phyloP scores from a whole-genome alignment of 768 basidiomycete species.

The Panus rudis region DNA sequence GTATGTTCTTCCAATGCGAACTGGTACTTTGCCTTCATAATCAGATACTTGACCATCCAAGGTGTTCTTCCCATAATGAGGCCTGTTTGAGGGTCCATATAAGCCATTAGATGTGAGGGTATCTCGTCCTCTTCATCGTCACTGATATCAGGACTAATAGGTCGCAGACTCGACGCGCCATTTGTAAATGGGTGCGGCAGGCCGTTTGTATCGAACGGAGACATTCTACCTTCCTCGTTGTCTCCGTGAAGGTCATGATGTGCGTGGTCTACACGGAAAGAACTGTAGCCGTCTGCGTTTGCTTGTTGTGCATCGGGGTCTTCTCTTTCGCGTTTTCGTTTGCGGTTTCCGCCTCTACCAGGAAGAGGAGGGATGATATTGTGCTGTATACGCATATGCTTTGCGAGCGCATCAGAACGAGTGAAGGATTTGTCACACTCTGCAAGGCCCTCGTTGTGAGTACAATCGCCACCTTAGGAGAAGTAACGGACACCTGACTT shows the following conservation, averaged over 20 bases:
- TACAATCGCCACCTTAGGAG: background rate
- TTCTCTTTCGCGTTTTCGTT: conserved; percentile 50
- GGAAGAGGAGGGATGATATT: conserved; percentile 70
- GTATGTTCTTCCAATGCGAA: conserved; percentile 66
- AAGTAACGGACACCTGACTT: conserved; percentile 20
- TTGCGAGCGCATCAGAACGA: conserved; percentile 87
- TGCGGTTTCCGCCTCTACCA: conserved; percentile 61
- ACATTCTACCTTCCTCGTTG: background rate
- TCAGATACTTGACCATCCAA: conserved; percentile 63
- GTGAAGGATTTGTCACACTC: conserved; percentile 96
- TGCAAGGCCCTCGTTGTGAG: conserved; percentile 22
- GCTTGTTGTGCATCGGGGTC: conserved; percentile 10
- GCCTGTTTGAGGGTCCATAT: conserved; percentile 50
- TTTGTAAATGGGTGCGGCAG: background rate
- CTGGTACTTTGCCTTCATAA: conserved; percentile 71
- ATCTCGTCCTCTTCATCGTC: conserved; percentile 38
- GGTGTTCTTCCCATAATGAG: conserved; percentile 66
- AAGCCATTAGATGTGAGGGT: conserved; percentile 45
- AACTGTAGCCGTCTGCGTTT: conserved; percentile 28
- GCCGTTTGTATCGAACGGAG: background rate
- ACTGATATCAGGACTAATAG: conserved; percentile 11
- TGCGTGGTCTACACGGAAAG: conserved; percentile 53
- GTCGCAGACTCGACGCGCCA: background rate
- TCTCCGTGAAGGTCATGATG: conserved; percentile 22
- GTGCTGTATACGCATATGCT: conserved; percentile 88